phyloP scores from a whole-genome alignment of 78 protist species.

The Dictyostelium citrinum region DNA sequence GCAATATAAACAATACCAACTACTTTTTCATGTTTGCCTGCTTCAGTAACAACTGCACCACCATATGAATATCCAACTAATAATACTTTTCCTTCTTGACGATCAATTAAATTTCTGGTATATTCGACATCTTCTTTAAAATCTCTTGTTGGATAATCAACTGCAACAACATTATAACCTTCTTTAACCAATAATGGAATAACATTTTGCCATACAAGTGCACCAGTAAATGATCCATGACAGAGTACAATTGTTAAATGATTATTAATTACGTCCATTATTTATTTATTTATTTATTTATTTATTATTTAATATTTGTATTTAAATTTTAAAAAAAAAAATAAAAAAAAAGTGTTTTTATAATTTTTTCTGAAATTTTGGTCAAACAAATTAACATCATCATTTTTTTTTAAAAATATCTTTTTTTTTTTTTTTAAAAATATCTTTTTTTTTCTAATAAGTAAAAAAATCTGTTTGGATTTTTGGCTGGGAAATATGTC shows the following conservation, averaged over 20 bases:
- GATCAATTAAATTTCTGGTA: neutral
- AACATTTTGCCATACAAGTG: neutral
- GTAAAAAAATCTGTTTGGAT: too few species aligned
- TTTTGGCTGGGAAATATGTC: neutral
- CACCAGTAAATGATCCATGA: slow-evolving; percentile 4
- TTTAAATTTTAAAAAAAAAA: too few species aligned
- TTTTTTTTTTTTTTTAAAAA: neutral
- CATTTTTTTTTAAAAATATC: too few species aligned
- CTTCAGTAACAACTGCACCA: slow-evolving; percentile 33
- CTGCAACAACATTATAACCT: slow-evolving; percentile 16
- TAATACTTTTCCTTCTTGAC: slow-evolving; percentile 23
- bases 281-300: neutral
- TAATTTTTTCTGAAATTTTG: too few species aligned
- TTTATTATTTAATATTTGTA: too few species aligned
- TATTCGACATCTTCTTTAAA: slow-evolving; percentile 31
- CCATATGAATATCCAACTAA: slow-evolving; percentile 56
- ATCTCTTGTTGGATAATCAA: neutral
- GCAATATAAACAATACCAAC: slow-evolving; percentile 29
- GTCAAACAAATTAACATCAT: too few species aligned
- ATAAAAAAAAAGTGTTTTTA: too few species aligned
- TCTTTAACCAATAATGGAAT: neutral
- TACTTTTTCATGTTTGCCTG: slow-evolving; percentile 4
- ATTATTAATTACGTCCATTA: neutral
- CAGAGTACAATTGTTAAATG: neutral
- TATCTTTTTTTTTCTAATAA: neutral